Evolutionary conservation across 805 yeast species (phyloP), one percentile per base, ranked within the genome.

Genomic region (Pichia gijzeniarum): DNA sequence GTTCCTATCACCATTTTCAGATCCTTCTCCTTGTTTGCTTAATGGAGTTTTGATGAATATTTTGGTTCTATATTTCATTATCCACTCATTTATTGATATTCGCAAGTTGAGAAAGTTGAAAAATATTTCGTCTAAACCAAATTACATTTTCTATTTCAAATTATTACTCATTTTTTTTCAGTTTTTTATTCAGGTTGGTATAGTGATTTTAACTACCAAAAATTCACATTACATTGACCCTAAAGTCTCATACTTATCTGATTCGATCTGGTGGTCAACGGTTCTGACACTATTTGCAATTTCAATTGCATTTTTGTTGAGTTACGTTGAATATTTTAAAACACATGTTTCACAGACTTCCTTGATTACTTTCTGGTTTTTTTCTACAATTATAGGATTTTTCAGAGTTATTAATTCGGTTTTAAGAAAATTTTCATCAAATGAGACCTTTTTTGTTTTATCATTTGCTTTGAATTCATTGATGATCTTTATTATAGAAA

Each of bases 321-420:
- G 87, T 47, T 84, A 79, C 63, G 60, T 84, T 48, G 97, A 91
- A 60, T 82, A 79, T 56, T 76, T 73, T 62, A 79, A 85, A 59
- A 60, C 80, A 10, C 71, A 66, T 36, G 75, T 85, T 19, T 79
- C 96, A 1, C 77, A 74, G 53, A 82, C 91, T 2, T 69, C 77
- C 0, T 65, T 89, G 39, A 72, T 91, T 34, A 71, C 82, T 51
- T 91, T 77, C 64, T 91, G 96, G 96, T 66, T 84, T 39, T 69
- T 80, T 47, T 69, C 74, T 35, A 54, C 74, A 1, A 44, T 82
- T 5, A 67, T 78, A 31, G 75, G 76, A 19, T 45, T 67, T 10
- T 65, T 76, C 33, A 74, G 76, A 51, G 54, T 76, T 5, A 53
- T 65, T 34, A 72, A 74, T 50, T 55, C 67, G 39, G 45, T 55